Conservation (phyloP, 116 monocot genomes). For the Iris pallida region DNA sequence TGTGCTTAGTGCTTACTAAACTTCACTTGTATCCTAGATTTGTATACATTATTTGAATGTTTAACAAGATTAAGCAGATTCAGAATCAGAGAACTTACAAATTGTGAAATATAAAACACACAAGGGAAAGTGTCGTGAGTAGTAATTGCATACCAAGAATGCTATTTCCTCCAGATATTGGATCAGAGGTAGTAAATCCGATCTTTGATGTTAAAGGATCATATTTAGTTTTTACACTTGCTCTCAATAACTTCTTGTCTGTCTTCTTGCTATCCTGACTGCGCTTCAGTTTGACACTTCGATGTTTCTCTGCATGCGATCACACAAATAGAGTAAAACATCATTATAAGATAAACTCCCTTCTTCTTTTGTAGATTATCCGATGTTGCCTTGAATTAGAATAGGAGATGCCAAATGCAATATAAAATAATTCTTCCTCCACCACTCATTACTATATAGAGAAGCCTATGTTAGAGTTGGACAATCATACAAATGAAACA, state of each 20-base stretch:
- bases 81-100: not conserved
- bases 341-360: not conserved
- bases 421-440: not conserved
- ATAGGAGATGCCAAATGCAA: not conserved
- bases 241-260: slow-evolving; percentile 42
- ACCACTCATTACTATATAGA: too few relatives aligned
- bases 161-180: slow-evolving; percentile 35
- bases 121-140: not conserved
- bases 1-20: not conserved
- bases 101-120: not conserved
- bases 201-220: slow-evolving; percentile 45
- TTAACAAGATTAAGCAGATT: not conserved
- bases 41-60: not conserved
- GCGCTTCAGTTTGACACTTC: slow-evolving; percentile 39
- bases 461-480: too few relatives aligned
- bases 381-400: not conserved
- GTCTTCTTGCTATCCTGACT: slow-evolving; percentile 42
- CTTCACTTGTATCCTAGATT: not conserved
- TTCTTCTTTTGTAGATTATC: not conserved
- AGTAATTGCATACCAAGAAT: slow-evolving; percentile 39
- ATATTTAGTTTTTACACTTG: slow-evolving; percentile 37
- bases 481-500: too few relatives aligned
- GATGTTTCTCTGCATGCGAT: slow-evolving; percentile 38
- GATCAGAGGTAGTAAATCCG: slow-evolving; percentile 33
- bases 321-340: not conserved